Conservation (phyloP, 805 yeast species). For the Jamesozyma rosinii region DNA sequence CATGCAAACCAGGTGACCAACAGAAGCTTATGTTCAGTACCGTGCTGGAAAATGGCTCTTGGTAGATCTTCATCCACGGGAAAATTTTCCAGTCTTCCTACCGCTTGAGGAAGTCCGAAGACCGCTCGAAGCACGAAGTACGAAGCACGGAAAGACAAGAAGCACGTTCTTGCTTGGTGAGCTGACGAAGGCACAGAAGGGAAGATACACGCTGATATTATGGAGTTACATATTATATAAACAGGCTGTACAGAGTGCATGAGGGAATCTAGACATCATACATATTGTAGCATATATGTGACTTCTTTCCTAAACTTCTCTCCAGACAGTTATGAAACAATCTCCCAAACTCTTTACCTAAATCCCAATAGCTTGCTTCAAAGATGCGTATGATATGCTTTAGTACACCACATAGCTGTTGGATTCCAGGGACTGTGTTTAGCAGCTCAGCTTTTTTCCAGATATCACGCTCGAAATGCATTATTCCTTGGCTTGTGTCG, state of each 20-base stretch:
- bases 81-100: background rate
- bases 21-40: too few relatives aligned
- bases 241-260: too few relatives aligned
- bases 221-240: too few relatives aligned
- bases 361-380: conserved; percentile 41
- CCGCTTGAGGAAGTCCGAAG: background rate
- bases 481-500: conserved; percentile 27
- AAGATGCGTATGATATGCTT: conserved; percentile 36
- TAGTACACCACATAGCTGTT: conserved; percentile 49
- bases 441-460: conserved; percentile 36
- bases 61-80: background rate
- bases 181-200: too few relatives aligned
- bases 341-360: conserved; percentile 48
- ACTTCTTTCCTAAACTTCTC: conserved; percentile 43
- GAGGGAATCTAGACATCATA: conserved; percentile 31
- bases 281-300: conserved; percentile 44
- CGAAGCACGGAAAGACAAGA: too few relatives aligned
- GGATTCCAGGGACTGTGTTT: conserved; percentile 34
- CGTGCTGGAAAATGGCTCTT: too few relatives aligned
- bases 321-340: conserved; percentile 46
- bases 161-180: too few relatives aligned
- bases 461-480: conserved; percentile 36
- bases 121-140: too few relatives aligned
- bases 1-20: too few relatives aligned
- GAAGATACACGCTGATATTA: too few relatives aligned